Base-by-base conservation (phyloP, 768 basidiomycete genomes). In the button mushroom (Agaricus bisporus) region DNA sequence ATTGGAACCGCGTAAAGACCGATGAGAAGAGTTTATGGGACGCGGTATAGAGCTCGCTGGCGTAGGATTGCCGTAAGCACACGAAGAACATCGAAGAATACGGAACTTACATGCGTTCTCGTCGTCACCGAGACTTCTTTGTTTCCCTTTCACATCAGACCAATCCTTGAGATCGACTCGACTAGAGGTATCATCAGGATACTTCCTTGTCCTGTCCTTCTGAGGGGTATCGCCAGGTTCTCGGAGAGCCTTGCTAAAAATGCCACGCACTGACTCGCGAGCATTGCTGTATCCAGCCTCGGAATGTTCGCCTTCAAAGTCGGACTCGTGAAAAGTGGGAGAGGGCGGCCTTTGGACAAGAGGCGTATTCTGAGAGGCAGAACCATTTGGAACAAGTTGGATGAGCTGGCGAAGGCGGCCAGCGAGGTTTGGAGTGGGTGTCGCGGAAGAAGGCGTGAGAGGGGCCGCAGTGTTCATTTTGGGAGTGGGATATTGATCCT, bases 61-160 rank as follows among this genome's bases (percentile, higher is more conserved):
- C 47, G 58, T 64, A 64, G 57, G 25, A 44, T 41, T 37, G 51
- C 41, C 26, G 50, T 50, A 49, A 55, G 42, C 62, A 32, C 47
- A 35, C 36, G 53, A 51, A 46, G 60, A 17, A 18, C n/a, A 50
- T 26, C 11, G 44, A 28, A 17, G 36, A 35, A 48, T 46, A 29
- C 18, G 26, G 29, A 36, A 67, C 83, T 61, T 66, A 87, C 85
- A 75, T 35, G 84, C 85, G 2, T 69, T 64, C 61, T 87, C 86
- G 61, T 88, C 85, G 58, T 88, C 86, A 60, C 84, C 86, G 58
- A 82, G 56, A 61, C 82, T 87, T 59, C 70, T 74, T 36, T 80
- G 73, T 56, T 82, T 79, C 9, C 72, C 75, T 64, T 75, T 82
- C 55, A 67, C 70, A 51, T 66, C 70, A 20, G 67, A 64, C 54